Evolutionary conservation across 805 yeast genomes (phyloP), one percentile per base, ranked within the genome.

Genomic region (Maudiozyma saulgeensis): DNA sequence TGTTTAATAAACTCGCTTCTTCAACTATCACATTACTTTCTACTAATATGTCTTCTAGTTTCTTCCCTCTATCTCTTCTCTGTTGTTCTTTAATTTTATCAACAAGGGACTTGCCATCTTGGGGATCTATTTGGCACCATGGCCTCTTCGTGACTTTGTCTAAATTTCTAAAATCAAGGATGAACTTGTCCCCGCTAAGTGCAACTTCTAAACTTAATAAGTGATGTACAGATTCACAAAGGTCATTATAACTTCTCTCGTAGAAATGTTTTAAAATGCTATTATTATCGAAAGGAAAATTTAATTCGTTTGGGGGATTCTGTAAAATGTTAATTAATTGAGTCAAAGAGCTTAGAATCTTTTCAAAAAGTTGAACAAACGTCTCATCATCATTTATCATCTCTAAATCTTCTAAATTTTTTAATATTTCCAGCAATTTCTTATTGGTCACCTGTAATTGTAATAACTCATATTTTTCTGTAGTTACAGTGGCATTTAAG

Each of bases 171-270:
- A 82, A 64, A 48, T 83, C 89, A 6, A 82, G 63, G 23, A 82
- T 72, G 3, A 83, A 60, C 56, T 84, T 89, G 19, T 82, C 80
- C 60, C 80, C 82, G 53, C 75, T 71, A 21, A 83, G 66, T 48
- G 76, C 77, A 26, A 82, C 56, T 56, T 84, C 91, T 41, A 83
- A 59, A 2, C 82, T 68, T 5, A 81, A 44, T 45, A 58, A 56
- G 45, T 70, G 71, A 40, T 68, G 67, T 38, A 62, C 56, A 16
- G 67, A 62, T 12, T 62, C 64, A 25, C 65, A 55, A 11, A 62
- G 47, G n/a, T 52, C 46, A 2, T 52, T 51, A 34, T 55, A 67
- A 11, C 68, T 63, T 2, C 67, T 15, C 8, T 35, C 60, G 13
- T 80, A 77, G 44, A 80, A 57, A 23, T 62, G 67, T 6, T 84